These are phyloP conservation scores for Colletotrichum musae DNA, from an alignment of 2,329 filamentous ascomycete species.

Conservation along the genomic window DNA sequence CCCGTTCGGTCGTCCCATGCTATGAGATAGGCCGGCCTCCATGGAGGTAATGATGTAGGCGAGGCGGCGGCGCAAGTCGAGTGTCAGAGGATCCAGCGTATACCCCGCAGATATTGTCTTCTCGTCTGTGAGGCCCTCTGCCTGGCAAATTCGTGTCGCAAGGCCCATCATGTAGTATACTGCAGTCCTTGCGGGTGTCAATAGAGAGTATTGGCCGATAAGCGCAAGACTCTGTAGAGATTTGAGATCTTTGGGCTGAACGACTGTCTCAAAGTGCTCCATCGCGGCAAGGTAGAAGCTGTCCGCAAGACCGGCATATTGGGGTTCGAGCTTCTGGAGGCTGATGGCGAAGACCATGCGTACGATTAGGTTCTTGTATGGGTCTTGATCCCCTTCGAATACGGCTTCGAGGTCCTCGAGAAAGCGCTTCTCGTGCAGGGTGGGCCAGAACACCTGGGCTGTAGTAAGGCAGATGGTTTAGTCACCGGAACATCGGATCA, in stretches of 20 bases:
- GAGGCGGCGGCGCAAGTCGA: slow-evolving; percentile 90
- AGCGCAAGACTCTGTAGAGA: slow-evolving; percentile 91
- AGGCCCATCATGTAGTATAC: slow-evolving; percentile 95
- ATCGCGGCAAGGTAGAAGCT: slow-evolving; percentile 95
- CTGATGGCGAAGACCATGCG: slow-evolving; percentile 96
- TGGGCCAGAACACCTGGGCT: slow-evolving; percentile 92
- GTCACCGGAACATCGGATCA: slow-evolving; percentile 13
- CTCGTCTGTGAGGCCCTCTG: slow-evolving; percentile 89
- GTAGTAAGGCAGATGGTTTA: slow-evolving; percentile 39
- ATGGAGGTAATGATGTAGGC: slow-evolving; percentile 92
- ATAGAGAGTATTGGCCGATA: slow-evolving; percentile 90
- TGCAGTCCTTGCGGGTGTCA: slow-evolving; percentile 92
- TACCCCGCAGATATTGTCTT: slow-evolving; percentile 82
- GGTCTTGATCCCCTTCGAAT: slow-evolving; percentile 80
- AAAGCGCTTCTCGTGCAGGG: slow-evolving; percentile 87
- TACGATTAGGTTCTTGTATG: slow-evolving; percentile 89
- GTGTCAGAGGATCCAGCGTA: slow-evolving; percentile 77
- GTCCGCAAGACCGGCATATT: slow-evolving; percentile 94
- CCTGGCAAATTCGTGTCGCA: slow-evolving; percentile 89
- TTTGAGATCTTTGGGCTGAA: slow-evolving; percentile 89
- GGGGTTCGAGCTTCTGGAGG: slow-evolving; percentile 89
- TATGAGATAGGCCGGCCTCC: slow-evolving; percentile 90
- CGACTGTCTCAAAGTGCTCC: slow-evolving; percentile 84
- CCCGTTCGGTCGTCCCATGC: slow-evolving; percentile 87
- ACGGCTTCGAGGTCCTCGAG: slow-evolving; percentile 84